Base-by-base conservation (phyloP, 2,329 filamentous ascomycete species). In the Cladosporium sp. region DNA sequence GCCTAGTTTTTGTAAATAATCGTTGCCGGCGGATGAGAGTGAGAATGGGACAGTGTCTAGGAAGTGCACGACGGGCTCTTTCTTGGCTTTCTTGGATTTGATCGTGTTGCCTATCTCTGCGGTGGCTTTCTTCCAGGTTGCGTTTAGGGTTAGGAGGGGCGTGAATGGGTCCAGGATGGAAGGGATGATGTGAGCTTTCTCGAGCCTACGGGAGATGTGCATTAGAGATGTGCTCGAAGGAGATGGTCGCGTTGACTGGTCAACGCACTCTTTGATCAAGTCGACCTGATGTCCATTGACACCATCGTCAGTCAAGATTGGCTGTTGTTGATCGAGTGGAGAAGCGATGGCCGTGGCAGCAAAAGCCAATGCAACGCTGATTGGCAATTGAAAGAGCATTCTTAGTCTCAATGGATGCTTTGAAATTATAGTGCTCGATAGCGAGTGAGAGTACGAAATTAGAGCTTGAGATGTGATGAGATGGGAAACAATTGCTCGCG, bases 81-180 rank as follows among this genome's bases (percentile, higher is more conserved):
- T 60, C 53, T 78, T 71, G 9, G 80, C 66, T 15, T 74, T 62
- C 22, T 74, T 71, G 10, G 78, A 75, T 9, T 76, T 70, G 62
- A 82, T 66, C 17, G 75, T 81, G 68, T 86, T 86, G 32, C 84
- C 84, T 1, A 85, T 71, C 0, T 72, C 62, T 19, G 81, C 77
- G 20, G 69, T 66, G 42, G 74, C 72, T 56, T 78, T 71, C 1
- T 62, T 52, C 71, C 80, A 81, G 39, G 70, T 74, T 8, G 82
- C 72, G 44, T 75, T 71, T 39, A 87, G 65, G 37, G 77, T 75
- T 54, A 84, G 72, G 6, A 74, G 74, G 5, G 84, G 83, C 3
- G 75, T 68, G 69, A 87, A 87, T 60, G 82, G 78, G 61, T 85
- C 78, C 58, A 87, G 77, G 19, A 87, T 82, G 15, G 62, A 64